Conservation (phyloP, 2,329 filamentous ascomycete species). For the Metarhizium anisopliae region DNA sequence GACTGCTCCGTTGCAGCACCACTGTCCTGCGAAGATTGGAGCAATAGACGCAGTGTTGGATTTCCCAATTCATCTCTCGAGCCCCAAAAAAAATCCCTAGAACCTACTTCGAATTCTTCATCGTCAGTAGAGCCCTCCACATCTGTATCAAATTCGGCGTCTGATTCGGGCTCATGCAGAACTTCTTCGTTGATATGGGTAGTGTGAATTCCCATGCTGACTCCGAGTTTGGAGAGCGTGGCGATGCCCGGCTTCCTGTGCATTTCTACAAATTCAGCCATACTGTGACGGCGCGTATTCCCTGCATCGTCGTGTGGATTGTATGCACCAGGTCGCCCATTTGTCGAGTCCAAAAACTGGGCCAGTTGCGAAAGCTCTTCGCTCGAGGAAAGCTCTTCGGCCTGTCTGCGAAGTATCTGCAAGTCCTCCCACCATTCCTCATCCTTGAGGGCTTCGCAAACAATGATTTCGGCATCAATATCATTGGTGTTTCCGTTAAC, state of each 20-base stretch:
- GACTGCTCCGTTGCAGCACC: slow-evolving; percentile 5
- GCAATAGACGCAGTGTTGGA: slow-evolving; percentile 13
- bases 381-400: slow-evolving; percentile 27
- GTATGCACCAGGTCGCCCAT: slow-evolving; percentile 32
- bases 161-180: slow-evolving; percentile 32
- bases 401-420: slow-evolving; percentile 40
- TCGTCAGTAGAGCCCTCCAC: slow-evolving; percentile 20
- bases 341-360: slow-evolving; percentile 34
- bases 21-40: slow-evolving; percentile 1
- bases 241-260: slow-evolving; percentile 50
- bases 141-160: slow-evolving; percentile 23
- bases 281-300: slow-evolving; percentile 31
- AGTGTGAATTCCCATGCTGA: slow-evolving; percentile 67
- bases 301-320: slow-evolving; percentile 29
- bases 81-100: slow-evolving; percentile 17
- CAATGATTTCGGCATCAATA: slow-evolving; percentile 46
- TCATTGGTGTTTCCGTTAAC: slow-evolving; percentile 58
- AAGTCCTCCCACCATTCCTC: slow-evolving; percentile 82
- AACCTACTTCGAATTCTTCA: slow-evolving; percentile 17
- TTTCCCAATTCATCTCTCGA: slow-evolving; percentile 16
- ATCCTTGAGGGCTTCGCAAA: slow-evolving; percentile 57
- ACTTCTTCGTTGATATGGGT: slow-evolving; percentile 59
- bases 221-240: slow-evolving; percentile 45
- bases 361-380: slow-evolving; percentile 35
- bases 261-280: slow-evolving; percentile 52